Percentiles rank a stretch among this genome's conserved stretches.
phyloP scores from a whole-genome alignment of 176 grass and related monocot species.

The Olyra latifolia region DNA sequence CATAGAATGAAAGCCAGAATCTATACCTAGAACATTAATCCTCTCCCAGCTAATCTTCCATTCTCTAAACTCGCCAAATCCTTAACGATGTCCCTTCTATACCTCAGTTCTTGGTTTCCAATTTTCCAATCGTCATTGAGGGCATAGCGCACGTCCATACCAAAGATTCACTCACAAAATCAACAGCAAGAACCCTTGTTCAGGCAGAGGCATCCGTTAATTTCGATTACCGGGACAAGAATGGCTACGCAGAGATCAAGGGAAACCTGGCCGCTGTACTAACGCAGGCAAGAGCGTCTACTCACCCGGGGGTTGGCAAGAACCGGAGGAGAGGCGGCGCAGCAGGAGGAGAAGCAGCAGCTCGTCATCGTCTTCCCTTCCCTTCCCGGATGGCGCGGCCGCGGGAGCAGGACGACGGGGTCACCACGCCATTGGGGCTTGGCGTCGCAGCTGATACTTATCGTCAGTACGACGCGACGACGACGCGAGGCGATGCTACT shows the following conservation, averaged over 20 bases:
- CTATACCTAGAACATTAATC: too few relatives aligned
- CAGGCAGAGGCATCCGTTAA: not conserved
- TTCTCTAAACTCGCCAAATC: not conserved
- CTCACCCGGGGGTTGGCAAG: conserved; percentile 35
- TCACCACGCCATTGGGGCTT: not conserved
- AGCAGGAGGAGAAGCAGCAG: conserved; percentile 16
- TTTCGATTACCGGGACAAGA: not conserved
- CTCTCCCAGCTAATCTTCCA: not conserved
- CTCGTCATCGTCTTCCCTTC: not conserved
- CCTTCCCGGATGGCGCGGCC: not conserved
- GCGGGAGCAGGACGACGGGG: not conserved
- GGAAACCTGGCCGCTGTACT: not conserved
- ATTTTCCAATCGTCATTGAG: not conserved
- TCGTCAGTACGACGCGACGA: not conserved
- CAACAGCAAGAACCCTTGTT: not conserved
- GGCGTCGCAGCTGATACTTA: not conserved
- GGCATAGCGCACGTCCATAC: not conserved
- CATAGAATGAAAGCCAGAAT: rapidly evolving
- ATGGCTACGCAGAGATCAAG: not conserved
- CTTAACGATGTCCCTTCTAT: not conserved
- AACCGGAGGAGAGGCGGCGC: conserved; percentile 37
- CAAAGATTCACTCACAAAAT: not conserved
- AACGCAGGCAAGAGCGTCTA: too few relatives aligned
- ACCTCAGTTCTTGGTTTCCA: not conserved
- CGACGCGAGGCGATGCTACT: not conserved